phyloP scores from a whole-genome alignment of 139 green algal species.

The Coccomyxa sp. region DNA sequence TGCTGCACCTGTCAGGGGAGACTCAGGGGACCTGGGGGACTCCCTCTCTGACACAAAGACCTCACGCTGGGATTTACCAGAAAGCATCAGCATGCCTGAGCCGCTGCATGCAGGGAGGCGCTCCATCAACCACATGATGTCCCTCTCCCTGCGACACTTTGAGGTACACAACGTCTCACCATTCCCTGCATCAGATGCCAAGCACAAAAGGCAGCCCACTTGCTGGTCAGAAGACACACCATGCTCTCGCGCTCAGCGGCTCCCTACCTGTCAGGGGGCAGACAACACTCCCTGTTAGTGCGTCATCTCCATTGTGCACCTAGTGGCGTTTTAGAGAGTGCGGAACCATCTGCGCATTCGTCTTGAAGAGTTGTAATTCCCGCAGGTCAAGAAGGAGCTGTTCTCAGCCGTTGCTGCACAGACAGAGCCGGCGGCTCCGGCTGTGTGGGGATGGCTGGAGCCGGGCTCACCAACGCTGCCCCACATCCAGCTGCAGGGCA shows the following conservation, averaged over 20 bases:
- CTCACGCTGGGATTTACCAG: neutral
- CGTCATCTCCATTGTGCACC: neutral
- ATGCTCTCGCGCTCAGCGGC: neutral
- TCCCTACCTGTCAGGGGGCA: too few relatives aligned
- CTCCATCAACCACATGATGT: conserved; percentile 4
- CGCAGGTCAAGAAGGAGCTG: neutral
- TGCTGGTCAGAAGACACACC: neutral
- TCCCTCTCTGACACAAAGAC: neutral
- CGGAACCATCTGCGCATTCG: neutral
- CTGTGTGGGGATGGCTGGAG: conserved; percentile 43
- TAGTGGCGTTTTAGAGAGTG: neutral
- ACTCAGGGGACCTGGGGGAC: neutral
- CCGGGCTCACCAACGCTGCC: conserved; percentile 30
- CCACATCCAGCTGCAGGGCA: conserved; percentile 40
- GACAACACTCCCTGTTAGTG: too few relatives aligned
- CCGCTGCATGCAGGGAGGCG: too few relatives aligned
- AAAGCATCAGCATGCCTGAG: neutral
- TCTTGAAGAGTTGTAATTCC: neutral
- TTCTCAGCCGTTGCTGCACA: neutral
- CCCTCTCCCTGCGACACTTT: conserved; percentile 18
- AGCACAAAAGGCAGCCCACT: neutral
- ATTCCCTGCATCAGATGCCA: too few relatives aligned
- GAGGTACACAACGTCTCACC: conserved; percentile 7
- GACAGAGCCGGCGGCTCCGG: neutral
- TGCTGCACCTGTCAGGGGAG: neutral